Base-by-base conservation (phyloP, 257 asterid genomes). In the Solanum bukasovii region DNA sequence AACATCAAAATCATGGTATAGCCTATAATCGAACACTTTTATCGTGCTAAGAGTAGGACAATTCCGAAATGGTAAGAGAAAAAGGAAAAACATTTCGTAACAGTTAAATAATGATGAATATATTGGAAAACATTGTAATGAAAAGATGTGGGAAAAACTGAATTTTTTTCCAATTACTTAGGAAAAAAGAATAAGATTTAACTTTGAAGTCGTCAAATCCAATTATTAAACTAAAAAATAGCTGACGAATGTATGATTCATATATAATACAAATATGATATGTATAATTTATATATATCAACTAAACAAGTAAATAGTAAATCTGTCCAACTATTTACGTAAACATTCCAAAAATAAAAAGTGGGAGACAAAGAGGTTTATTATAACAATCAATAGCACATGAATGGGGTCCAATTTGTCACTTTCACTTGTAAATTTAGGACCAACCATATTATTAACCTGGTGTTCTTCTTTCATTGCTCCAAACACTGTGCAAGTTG, bases 381-480 rank as follows among this genome's bases (percentile, higher is more conserved):
- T 82, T 49, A 49, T 49, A 82, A 49, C 44, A 86, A 70, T 72
- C 84, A 86, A 33, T 83, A 38, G 89, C 89, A 87, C 89, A 87
- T 87, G 89, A 87, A 87, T 38, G 75, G 85, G 89, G 89, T 84
- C 61, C 65, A 81, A 71, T 33, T 87, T 68, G 88, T 87, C 75
- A 44, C 73, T 34, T 70, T 87, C 88, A 83, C 52, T 46, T 7
- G 87, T 37, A 87, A 29, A 67, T 40, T 82, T 83, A 87, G 49
- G 87, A 83, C 89, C 87, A 87, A 87, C 73, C 84, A 71, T 56
- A 88, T 13, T 25, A 70, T 83, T 88, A 74, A 61, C 65, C 71
- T 81, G 87, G 87, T 40, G 46, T 20, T 25, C 75, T 42, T 87
- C 34, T 83, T 70, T 86, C 46, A 86, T 86, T 20, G 72, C 84